These are phyloP conservation scores for Boletus fagicola DNA, from an alignment of 768 basidiomycete species.

Conservation along the genomic window DNA sequence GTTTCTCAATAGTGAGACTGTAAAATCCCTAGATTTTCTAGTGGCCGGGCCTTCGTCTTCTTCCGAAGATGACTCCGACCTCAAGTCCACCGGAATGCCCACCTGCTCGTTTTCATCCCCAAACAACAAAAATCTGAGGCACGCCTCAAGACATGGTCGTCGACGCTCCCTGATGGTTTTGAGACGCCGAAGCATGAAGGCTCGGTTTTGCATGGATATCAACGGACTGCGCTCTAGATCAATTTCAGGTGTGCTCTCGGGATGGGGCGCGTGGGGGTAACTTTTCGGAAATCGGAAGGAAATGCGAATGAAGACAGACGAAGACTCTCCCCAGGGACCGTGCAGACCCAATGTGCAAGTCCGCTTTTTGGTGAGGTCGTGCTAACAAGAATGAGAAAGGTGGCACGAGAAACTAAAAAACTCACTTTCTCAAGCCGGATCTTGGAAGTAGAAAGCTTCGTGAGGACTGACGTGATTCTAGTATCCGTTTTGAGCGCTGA, in stretches of 20 bases:
- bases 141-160: constrained; percentile 83
- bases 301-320: constrained; percentile 81
- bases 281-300: constrained; percentile 85
- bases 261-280: constrained; percentile 66
- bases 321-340: constrained; percentile 88
- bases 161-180: constrained; percentile 66
- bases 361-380: constrained; percentile 67
- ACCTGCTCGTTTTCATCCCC: constrained; percentile 55
- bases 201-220: constrained; percentile 73
- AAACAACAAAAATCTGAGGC: constrained; percentile 78
- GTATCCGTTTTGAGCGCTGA: background rate
- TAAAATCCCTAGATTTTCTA: constrained; percentile 47
- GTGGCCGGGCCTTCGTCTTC: constrained; percentile 51
- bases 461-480: constrained; percentile 74
- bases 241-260: constrained; percentile 66
- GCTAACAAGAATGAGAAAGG: constrained; percentile 37
- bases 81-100: constrained; percentile 38
- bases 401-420: background rate
- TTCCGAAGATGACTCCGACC: constrained; percentile 66
- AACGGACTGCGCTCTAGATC: constrained; percentile 83
- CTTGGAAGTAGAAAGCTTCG: constrained; percentile 61
- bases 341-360: constrained; percentile 84
- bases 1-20: constrained; percentile 54
- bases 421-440: constrained; percentile 83
- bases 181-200: constrained; percentile 75